Percentiles rank a stretch among this genome's conserved stretches.
Conservation (phyloP, 805 yeast genomes). For the Kazachstania viticola region DNA sequence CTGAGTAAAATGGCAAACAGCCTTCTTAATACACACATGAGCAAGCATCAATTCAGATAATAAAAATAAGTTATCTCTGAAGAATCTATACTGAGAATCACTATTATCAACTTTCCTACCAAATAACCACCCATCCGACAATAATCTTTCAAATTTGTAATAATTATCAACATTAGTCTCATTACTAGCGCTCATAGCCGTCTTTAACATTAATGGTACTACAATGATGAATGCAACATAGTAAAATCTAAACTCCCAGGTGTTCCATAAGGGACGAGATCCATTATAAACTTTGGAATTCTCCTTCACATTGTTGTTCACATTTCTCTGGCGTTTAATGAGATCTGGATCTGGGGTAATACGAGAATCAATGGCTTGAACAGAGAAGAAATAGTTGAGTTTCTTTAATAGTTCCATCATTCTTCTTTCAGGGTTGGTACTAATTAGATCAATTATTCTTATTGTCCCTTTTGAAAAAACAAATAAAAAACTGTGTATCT, state of each 20-base stretch:
- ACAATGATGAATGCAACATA: slow-evolving; percentile 47
- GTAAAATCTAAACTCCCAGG: slow-evolving; percentile 67
- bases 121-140: slow-evolving; percentile 79
- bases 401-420: no score
- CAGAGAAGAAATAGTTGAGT: slow-evolving; percentile 13
- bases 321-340: background rate
- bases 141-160: slow-evolving; percentile 42
- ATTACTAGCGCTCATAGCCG: slow-evolving; percentile 73
- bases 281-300: background rate
- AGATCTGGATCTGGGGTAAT: slow-evolving; percentile 12
- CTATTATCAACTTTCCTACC: slow-evolving; percentile 89
- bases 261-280: slow-evolving; percentile 39
- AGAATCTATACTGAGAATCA: slow-evolving; percentile 79
- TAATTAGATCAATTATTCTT: no score
- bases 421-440: no score
- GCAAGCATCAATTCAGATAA: slow-evolving; percentile 41
- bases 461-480: no score
- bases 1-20: slow-evolving; percentile 13
- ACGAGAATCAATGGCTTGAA: slow-evolving; percentile 20
- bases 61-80: slow-evolving; percentile 66
- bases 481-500: no score
- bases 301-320: background rate
- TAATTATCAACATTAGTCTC: slow-evolving; percentile 60
- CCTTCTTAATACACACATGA: slow-evolving; percentile 44
- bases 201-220: slow-evolving; percentile 73